Percentiles rank a stretch among this genome's conserved stretches.
Conservation (phyloP, 345 rosid genomes). For the Dipteronia sinensis region DNA sequence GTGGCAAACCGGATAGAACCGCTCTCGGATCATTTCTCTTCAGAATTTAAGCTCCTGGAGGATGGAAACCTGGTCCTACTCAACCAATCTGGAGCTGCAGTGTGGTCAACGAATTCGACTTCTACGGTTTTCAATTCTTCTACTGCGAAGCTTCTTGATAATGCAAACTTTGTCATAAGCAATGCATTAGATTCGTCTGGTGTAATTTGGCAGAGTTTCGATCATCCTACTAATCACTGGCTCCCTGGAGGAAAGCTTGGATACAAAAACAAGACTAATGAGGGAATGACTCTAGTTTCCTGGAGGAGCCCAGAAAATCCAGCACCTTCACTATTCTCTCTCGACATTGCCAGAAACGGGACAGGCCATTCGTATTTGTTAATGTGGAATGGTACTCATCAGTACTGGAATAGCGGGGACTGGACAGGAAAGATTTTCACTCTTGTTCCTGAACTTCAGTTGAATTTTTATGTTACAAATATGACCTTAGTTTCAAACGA, state of each 20-base stretch:
- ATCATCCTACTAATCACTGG: slow-evolving; percentile 28
- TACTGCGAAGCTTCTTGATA: slow-evolving; percentile 26
- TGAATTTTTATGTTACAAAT: neutral
- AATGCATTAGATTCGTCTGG: slow-evolving; percentile 1
- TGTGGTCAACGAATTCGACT: slow-evolving; percentile 28
- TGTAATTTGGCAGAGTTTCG: slow-evolving; percentile 34
- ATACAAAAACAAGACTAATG: slow-evolving; percentile 12
- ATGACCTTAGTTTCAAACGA: slow-evolving; percentile 7
- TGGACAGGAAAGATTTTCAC: slow-evolving; percentile 18
- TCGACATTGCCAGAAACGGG: slow-evolving; percentile 16
- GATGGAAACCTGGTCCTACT: slow-evolving; percentile 29
- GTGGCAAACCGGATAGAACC: slow-evolving; percentile 33
- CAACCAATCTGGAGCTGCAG: slow-evolving; percentile 4
- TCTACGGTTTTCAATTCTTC: slow-evolving; percentile 6
- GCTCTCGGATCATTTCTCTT: slow-evolving; percentile 12
- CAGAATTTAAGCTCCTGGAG: slow-evolving; percentile 15
- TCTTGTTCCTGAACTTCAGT: slow-evolving; percentile 6
- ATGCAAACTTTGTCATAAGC: slow-evolving; percentile 30
- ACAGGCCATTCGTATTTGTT: slow-evolving; percentile 14
- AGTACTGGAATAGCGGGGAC: slow-evolving; percentile 31
- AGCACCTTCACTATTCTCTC: slow-evolving; percentile 31
- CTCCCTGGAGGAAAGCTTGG: slow-evolving; percentile 31
- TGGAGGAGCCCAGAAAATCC: slow-evolving; percentile 33
- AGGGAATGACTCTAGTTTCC: slow-evolving; percentile 9
- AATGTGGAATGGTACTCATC: slow-evolving; percentile 3